Conservation (phyloP, 2,329 filamentous ascomycete species). For the Thielaviopsis euricoi region DNA sequence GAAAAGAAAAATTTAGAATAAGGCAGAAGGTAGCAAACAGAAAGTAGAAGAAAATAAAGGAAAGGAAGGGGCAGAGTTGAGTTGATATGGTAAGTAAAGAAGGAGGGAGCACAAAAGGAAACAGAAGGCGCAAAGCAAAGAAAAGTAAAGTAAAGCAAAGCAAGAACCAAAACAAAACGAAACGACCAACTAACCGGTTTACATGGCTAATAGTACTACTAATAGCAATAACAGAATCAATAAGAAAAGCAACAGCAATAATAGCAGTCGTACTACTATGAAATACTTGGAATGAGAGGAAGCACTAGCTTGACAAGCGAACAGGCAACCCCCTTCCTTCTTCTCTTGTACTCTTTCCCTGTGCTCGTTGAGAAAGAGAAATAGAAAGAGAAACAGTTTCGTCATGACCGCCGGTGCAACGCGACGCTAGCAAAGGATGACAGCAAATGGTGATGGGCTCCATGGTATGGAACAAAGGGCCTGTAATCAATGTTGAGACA, state of each 20-base stretch:
- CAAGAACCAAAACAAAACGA: background rate
- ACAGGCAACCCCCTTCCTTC: background rate
- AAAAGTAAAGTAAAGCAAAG: background rate
- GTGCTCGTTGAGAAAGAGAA: background rate
- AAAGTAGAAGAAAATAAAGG: background rate
- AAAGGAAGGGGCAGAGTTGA: background rate
- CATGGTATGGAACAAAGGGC: background rate
- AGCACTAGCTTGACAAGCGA: slow-evolving; percentile 2
- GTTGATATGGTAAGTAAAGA: background rate
- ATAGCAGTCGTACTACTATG: background rate
- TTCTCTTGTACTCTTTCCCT: background rate
- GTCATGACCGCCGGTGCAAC: background rate
- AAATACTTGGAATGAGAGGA: slow-evolving; percentile 3
- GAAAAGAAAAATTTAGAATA: background rate
- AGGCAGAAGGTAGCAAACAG: background rate
- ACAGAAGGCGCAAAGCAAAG: background rate
- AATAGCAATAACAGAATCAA: background rate
- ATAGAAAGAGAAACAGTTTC: background rate
- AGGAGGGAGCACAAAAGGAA: background rate
- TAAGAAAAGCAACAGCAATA: background rate
- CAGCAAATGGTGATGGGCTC: background rate
- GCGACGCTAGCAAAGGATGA: background rate
- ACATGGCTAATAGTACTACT: background rate
- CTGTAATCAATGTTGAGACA: background rate
- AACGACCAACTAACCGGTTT: background rate